A percentile compares a stretch with the other conserved stretches of the same genome.
Conservation (phyloP, 352 stramenopile genomes). For the Heterotrichella gracilis region DNA sequence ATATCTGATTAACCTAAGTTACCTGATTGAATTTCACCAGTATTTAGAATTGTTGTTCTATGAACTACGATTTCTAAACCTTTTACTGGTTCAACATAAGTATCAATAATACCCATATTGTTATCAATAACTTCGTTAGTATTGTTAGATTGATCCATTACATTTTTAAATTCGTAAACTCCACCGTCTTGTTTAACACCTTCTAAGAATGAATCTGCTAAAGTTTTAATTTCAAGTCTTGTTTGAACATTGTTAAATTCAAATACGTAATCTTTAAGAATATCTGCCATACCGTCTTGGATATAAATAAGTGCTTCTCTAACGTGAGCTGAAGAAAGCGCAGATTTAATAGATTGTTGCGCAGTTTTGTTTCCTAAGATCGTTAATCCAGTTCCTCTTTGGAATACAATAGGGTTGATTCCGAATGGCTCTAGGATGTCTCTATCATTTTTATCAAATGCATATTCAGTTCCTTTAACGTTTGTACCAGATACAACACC, state of each 20-base stretch:
- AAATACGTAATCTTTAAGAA: constrained; percentile 8
- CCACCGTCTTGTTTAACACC: constrained; percentile 9
- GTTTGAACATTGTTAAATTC: constrained; percentile 8
- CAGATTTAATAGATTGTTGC: neutral
- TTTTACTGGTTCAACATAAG: neutral
- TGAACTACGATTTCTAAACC: neutral
- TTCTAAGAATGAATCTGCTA: neutral
- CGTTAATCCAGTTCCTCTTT: neutral
- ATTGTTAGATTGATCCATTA: constrained; percentile 12
- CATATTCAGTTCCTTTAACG: constrained; percentile 4
- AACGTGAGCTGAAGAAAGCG: neutral
- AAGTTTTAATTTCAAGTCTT: constrained; percentile 13
- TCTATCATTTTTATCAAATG: constrained; percentile 10
- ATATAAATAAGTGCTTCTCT: constrained; percentile 2
- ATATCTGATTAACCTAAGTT: no score
- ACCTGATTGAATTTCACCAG: no score
- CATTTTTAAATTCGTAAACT: constrained; percentile 6
- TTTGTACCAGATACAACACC: constrained; percentile 6
- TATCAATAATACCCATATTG: constrained; percentile 11
- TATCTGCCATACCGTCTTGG: neutral
- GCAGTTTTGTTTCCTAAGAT: constrained; percentile 11
- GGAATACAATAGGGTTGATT: neutral
- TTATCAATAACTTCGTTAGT: constrained; percentile 9
- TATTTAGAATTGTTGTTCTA: neutral
- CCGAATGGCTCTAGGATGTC: constrained; percentile 2